Evolutionary conservation across 202 grass and related monocot species (phyloP).

Genomic region (Carex sylvatica): DNA sequence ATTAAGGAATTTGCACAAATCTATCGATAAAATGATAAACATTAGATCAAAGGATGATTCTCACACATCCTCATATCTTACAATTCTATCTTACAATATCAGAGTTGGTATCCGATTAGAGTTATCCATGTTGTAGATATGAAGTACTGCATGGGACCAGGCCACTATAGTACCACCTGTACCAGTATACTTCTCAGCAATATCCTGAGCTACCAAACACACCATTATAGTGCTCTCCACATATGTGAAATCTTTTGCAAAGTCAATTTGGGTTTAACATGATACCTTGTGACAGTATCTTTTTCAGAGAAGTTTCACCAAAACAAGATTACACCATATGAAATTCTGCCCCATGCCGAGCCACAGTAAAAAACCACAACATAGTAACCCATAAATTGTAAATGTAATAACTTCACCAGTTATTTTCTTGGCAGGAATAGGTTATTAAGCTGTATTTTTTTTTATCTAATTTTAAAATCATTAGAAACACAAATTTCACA

Average conservation of each 20-base stretch:
- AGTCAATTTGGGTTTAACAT: constrained; percentile 48
- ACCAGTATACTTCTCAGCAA: constrained; percentile 54
- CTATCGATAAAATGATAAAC: background rate
- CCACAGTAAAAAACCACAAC: constrained; percentile 81
- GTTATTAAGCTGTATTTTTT: background rate
- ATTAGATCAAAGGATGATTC: no score
- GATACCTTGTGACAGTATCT: constrained; percentile 67
- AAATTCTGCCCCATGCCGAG: constrained; percentile 47
- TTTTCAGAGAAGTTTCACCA: constrained; percentile 57
- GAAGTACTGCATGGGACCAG: constrained; percentile 39
- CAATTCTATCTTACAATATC: constrained; percentile 59
- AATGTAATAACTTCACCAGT: constrained; percentile 84
- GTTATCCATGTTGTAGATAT: constrained; percentile 64
- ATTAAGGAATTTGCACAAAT: background rate
- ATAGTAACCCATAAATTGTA: constrained; percentile 71
- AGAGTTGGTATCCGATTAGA: constrained; percentile 50
- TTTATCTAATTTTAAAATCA: background rate
- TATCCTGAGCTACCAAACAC: constrained; percentile 51
- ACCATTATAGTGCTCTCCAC: constrained; percentile 65
- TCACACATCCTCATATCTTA: constrained; percentile 45
- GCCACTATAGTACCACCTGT: constrained; percentile 40
- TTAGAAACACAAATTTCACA: background rate
- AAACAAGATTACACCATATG: constrained; percentile 79
- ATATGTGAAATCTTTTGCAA: constrained; percentile 66
- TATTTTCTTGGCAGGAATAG: constrained; percentile 72